A percentile compares a stretch with the other conserved stretches of the same genome.
Conservation (phyloP, 2,329 filamentous ascomycete species). For the Colletotrichum musicola region DNA sequence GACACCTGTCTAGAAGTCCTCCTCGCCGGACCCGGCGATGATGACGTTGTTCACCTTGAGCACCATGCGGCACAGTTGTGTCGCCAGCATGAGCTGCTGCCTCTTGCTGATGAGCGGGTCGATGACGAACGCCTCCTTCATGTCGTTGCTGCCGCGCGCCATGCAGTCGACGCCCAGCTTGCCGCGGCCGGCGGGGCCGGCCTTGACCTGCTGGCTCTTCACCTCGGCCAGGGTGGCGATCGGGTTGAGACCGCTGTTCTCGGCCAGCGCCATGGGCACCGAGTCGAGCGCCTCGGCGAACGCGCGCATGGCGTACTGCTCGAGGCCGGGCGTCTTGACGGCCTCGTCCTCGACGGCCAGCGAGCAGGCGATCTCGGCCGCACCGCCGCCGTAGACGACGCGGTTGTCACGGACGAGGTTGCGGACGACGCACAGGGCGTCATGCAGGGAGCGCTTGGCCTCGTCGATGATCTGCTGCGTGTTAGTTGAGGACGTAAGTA, state of each 20-base stretch:
- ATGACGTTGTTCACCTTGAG: conserved; percentile 98
- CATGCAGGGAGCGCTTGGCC: conserved; percentile 96
- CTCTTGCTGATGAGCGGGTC: conserved; percentile 98
- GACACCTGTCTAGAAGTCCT: conserved; percentile 78
- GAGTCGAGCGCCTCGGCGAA: conserved; percentile 95
- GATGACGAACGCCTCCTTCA: conserved; percentile 98
- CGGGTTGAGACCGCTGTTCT: conserved; percentile 96
- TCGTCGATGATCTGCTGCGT: conserved; percentile 91
- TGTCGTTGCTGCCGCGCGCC: conserved; percentile 93
- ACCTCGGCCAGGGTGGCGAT: conserved; percentile 95
- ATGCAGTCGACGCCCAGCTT: conserved; percentile 97
- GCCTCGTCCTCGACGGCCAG: conserved; percentile 96
- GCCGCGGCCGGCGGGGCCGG: conserved; percentile 60
- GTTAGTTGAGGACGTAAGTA: conserved; percentile 38
- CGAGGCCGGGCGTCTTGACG: conserved; percentile 93
- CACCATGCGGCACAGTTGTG: conserved; percentile 98
- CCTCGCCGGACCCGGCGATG: conserved; percentile 86
- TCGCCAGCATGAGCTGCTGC: conserved; percentile 95
- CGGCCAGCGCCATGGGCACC: conserved; percentile 93
- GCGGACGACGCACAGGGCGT: conserved; percentile 96
- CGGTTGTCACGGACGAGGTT: conserved; percentile 97
- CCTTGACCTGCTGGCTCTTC: conserved; percentile 97
- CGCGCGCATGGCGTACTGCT: conserved; percentile 99
- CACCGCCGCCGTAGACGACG: conserved; percentile 96
- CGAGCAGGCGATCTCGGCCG: conserved; percentile 96